Conservation (phyloP, 23 red algal genomes). For the Gracilaria gracilis region DNA sequence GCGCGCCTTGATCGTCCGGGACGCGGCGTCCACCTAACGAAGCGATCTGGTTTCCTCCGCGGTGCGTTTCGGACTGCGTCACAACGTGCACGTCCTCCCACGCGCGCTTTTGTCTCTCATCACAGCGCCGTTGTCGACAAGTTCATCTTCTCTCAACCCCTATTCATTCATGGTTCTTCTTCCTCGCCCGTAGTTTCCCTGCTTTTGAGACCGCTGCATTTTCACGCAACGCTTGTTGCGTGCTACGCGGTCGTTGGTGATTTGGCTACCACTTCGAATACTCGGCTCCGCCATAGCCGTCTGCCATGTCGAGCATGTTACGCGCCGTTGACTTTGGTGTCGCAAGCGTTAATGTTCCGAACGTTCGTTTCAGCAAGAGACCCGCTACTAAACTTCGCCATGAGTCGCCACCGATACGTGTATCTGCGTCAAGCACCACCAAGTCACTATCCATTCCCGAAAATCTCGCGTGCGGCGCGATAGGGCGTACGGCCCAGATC, state of each 20-base stretch:
- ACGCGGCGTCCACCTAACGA: too few species aligned
- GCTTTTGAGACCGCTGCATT: too few species aligned
- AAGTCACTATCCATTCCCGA: conserved; percentile 17
- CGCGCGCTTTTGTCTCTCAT: not conserved
- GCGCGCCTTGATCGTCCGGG: not conserved
- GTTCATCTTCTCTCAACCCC: not conserved
- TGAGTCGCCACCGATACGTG: not conserved
- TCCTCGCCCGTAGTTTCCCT: not conserved
- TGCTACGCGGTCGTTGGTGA: too few species aligned
- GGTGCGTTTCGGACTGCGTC: not conserved
- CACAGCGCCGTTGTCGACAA: not conserved
- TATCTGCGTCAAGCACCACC: too few species aligned
- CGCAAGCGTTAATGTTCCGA: not conserved
- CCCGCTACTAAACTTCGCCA: not conserved
- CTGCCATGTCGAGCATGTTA: not conserved
- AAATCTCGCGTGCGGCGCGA: conserved; percentile 72
- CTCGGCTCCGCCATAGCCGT: not conserved
- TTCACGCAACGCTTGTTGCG: too few species aligned
- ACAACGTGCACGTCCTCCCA: too few species aligned
- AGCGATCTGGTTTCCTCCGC: too few species aligned
- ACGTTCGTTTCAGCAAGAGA: not conserved
- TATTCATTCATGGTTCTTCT: not conserved
- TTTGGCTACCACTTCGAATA: too few species aligned
- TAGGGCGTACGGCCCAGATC: conserved; percentile 79
- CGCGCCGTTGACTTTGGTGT: not conserved